Percentiles rank a stretch among this genome's conserved stretches.
These are phyloP conservation scores for Smallanthus sonchifolius DNA, from an alignment of 129 eudicot species.

Conservation along the genomic window DNA sequence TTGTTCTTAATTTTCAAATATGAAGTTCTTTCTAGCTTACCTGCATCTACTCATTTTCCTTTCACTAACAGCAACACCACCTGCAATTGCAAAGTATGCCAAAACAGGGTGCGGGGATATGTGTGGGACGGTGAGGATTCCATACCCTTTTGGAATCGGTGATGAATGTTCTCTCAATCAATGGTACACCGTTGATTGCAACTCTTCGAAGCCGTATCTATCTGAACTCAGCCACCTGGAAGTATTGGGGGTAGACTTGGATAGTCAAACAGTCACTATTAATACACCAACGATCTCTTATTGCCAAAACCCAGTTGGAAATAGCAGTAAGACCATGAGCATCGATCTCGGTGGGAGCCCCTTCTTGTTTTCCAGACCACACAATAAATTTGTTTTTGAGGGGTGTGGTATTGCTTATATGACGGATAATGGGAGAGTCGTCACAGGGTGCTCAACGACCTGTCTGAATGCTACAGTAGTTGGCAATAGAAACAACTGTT, in stretches of 20 bases:
- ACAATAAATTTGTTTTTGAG: slow-evolving; percentile 7
- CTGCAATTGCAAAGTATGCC: not conserved
- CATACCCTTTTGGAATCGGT: slow-evolving; percentile 27
- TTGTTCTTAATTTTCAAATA: too few relatives aligned
- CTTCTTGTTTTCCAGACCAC: slow-evolving; percentile 11
- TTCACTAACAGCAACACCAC: not conserved
- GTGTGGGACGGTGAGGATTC: slow-evolving; percentile 16
- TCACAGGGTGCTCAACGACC: slow-evolving; percentile 20
- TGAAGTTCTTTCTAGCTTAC: too few relatives aligned
- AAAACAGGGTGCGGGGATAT: slow-evolving; percentile 16
- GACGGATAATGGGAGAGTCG: not conserved
- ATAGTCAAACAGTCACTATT: not conserved
- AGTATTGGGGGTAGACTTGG: not conserved
- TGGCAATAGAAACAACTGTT: not conserved
- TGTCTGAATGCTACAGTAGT: not conserved
- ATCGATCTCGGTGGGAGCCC: not conserved
- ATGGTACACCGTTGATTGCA: slow-evolving; percentile 25
- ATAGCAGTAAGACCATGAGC: not conserved
- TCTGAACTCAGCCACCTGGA: not conserved
- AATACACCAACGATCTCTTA: slow-evolving; percentile 6
- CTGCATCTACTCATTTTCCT: too few relatives aligned
- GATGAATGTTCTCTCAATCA: slow-evolving; percentile 5
- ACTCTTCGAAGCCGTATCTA: slow-evolving; percentile 12
- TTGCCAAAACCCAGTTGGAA: not conserved
- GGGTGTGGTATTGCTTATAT: slow-evolving; percentile 15